Evolutionary conservation across 768 basidiomycete species (phyloP).

Genomic region (Gymnopilus dilepis): DNA sequence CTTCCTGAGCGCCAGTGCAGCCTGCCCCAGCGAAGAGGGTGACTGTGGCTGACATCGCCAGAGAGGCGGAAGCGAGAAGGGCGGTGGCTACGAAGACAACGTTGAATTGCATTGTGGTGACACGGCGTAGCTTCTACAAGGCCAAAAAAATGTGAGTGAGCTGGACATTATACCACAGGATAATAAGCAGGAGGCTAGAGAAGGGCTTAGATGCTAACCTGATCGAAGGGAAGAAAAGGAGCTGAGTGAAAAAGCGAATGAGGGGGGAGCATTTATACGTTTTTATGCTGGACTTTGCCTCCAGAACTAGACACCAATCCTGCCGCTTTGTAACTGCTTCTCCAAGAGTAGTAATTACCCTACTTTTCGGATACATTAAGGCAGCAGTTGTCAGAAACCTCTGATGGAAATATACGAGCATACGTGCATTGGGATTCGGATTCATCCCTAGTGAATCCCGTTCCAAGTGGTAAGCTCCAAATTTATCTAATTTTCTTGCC

Average conservation of each 20-base stretch:
- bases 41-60: conserved; percentile 20
- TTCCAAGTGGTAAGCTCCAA: too few relatives aligned
- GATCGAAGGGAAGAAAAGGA: conserved; percentile 16
- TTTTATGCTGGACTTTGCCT: conserved; percentile 7
- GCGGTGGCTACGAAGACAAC: conserved; percentile 16
- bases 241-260: conserved; percentile 10
- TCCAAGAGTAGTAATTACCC: too few relatives aligned
- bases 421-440: too few relatives aligned
- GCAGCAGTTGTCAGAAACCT: too few relatives aligned
- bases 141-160: conserved; percentile 1
- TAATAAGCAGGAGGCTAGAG: too few relatives aligned
- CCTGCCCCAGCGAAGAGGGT: conserved; percentile 9
- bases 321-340: too few relatives aligned
- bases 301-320: too few relatives aligned
- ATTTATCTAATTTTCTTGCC: too few relatives aligned
- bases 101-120: conserved; percentile 28
- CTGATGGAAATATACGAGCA: too few relatives aligned
- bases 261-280: conserved; percentile 17
- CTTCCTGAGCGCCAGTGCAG: conserved; percentile 6
- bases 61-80: conserved; percentile 22
- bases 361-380: too few relatives aligned
- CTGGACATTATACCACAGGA: background rate
- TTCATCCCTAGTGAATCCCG: too few relatives aligned
- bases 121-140: conserved; percentile 21
- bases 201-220: too few relatives aligned